A percentile compares a stretch with the other conserved stretches of the same genome.
phyloP scores from a whole-genome alignment of 768 basidiomycete genomes.

The Boletus subcaerulescens region DNA sequence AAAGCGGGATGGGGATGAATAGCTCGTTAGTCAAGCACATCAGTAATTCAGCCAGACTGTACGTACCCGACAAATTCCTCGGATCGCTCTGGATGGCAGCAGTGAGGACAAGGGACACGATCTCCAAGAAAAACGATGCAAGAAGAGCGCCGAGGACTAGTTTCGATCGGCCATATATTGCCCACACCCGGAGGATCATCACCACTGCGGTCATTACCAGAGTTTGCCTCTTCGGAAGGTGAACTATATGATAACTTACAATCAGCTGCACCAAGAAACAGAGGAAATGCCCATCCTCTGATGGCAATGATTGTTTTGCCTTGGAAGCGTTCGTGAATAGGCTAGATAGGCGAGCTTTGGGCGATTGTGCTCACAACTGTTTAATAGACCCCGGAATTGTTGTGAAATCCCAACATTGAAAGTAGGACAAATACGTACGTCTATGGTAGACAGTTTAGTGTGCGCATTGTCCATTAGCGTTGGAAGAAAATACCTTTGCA shows the following conservation, averaged over 20 bases:
- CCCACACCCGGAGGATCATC: not conserved
- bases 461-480: not conserved
- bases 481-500: not conserved
- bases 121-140: too few relatives aligned
- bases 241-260: not conserved
- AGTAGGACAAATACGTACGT: not conserved
- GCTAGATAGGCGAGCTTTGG: not conserved
- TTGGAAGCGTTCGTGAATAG: not conserved
- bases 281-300: not conserved
- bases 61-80: not conserved
- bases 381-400: not conserved
- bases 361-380: not conserved
- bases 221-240: not conserved
- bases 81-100: not conserved
- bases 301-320: not conserved
- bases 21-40: too few relatives aligned
- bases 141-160: too few relatives aligned
- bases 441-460: not conserved
- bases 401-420: too few relatives aligned
- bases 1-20: too few relatives aligned
- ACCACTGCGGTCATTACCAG: not conserved
- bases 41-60: too few relatives aligned
- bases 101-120: not conserved
- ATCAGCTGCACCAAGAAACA: conserved; percentile 1
- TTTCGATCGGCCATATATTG: too few relatives aligned